Percentiles rank a stretch among this genome's conserved stretches.
These are phyloP conservation scores for Cladosporium cucumerinum DNA, from an alignment of 2,329 filamentous ascomycete species.

Conservation along the genomic window DNA sequence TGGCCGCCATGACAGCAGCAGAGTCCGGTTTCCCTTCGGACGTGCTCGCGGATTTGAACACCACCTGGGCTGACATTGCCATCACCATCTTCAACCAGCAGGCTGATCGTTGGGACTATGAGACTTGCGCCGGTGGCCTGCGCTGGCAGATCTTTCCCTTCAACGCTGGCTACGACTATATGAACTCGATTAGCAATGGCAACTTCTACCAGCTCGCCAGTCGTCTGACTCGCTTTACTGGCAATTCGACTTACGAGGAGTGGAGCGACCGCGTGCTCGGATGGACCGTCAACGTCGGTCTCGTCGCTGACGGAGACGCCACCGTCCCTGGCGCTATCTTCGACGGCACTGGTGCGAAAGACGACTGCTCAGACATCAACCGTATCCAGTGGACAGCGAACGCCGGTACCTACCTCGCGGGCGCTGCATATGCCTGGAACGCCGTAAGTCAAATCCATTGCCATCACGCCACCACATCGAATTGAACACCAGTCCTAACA, in stretches of 20 bases:
- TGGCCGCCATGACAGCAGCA: constrained; percentile 75
- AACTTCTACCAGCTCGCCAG: constrained; percentile 80
- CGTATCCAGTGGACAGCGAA: constrained; percentile 63
- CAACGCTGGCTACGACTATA: constrained; percentile 79
- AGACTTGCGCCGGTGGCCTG: constrained; percentile 67
- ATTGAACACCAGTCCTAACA: not conserved
- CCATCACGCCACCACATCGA: not conserved
- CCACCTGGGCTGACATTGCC: constrained; percentile 65
- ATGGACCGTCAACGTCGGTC: constrained; percentile 56
- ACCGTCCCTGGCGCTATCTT: constrained; percentile 41
- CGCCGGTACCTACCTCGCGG: constrained; percentile 63
- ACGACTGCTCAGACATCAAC: constrained; percentile 51
- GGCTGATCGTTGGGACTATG: constrained; percentile 63
- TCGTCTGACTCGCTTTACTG: constrained; percentile 36
- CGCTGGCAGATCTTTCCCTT: constrained; percentile 79
- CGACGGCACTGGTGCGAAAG: constrained; percentile 57
- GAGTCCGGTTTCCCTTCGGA: constrained; percentile 66
- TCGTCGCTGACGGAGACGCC: constrained; percentile 42
- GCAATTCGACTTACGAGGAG: constrained; percentile 55
- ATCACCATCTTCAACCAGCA: constrained; percentile 79
- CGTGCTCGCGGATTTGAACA: constrained; percentile 61
- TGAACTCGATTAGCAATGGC: constrained; percentile 77
- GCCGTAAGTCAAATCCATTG: constrained; percentile 16
- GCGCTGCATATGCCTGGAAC: constrained; percentile 63
- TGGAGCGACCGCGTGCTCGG: constrained; percentile 67